A percentile compares a stretch with the other conserved stretches of the same genome.
Conservation (phyloP, 768 basidiomycete species). For the Baorangia bicolor region DNA sequence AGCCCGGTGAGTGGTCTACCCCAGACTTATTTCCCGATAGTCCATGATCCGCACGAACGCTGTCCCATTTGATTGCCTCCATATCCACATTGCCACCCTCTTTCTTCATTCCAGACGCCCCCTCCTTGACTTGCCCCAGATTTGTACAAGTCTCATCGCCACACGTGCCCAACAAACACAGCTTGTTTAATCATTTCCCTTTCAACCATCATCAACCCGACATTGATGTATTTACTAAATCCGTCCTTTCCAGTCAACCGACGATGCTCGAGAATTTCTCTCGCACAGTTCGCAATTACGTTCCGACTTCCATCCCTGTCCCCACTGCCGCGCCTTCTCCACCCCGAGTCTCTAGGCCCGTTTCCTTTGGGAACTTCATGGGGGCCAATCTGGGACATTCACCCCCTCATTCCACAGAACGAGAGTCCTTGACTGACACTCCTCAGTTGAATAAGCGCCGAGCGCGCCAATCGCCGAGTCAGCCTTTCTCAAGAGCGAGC, state of each 20-base stretch:
- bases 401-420: constrained; percentile 5
- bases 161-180: constrained; percentile 14
- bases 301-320: constrained; percentile 51
- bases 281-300: constrained; percentile 52
- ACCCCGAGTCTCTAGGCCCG: constrained; percentile 48
- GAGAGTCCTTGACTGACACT: constrained; percentile 8
- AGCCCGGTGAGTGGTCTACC: constrained; percentile 24
- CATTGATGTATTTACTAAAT: constrained; percentile 14
- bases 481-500: constrained; percentile 5
- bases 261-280: constrained; percentile 53
- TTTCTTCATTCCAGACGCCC: constrained; percentile 8
- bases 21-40: background rate
- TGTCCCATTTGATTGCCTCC: constrained; percentile 1
- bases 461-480: constrained; percentile 9
- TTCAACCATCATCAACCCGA: background rate
- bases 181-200: background rate
- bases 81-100: constrained; percentile 17
- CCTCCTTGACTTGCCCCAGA: constrained; percentile 1
- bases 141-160: constrained; percentile 13
- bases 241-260: constrained; percentile 38
- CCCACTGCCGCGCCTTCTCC: constrained; percentile 48
- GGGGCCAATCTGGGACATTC: constrained; percentile 23
- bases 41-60: background rate
- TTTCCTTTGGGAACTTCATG: constrained; percentile 48
- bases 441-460: constrained; percentile 12